Conservation (phyloP, 2,329 filamentous ascomycete species). For the Claviceps pazoutovae region DNA sequence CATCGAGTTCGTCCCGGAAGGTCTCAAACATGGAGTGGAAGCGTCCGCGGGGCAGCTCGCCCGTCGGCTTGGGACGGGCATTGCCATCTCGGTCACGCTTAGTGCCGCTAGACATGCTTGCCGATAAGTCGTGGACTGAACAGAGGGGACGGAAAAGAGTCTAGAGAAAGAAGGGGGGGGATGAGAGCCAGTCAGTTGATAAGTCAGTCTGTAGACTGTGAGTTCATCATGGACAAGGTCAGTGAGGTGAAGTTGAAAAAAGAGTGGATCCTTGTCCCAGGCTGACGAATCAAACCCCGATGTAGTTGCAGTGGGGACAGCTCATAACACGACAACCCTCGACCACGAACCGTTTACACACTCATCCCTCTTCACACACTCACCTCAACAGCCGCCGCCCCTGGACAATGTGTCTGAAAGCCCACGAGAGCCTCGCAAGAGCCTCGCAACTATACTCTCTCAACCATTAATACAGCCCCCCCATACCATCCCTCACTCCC, state of each 20-base stretch:
- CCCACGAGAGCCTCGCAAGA: too few relatives aligned
- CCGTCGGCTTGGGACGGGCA: slow-evolving; percentile 23
- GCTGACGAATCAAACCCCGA: not conserved
- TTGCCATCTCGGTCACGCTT: slow-evolving; percentile 43
- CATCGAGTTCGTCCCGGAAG: slow-evolving; percentile 79
- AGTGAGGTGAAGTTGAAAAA: not conserved
- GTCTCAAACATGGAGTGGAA: slow-evolving; percentile 68
- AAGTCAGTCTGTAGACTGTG: not conserved
- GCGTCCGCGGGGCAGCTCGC: slow-evolving; percentile 22
- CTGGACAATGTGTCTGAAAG: too few relatives aligned
- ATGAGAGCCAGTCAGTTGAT: not conserved
- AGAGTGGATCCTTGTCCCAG: not conserved
- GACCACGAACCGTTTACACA: not conserved
- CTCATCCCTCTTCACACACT: not conserved
- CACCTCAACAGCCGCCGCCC: too few relatives aligned
- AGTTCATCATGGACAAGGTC: not conserved
- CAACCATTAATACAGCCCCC: not conserved
- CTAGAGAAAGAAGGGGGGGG: not conserved
- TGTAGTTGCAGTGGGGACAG: not conserved
- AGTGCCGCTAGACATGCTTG: slow-evolving; percentile 24
- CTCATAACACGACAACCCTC: not conserved
- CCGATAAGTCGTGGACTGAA: not conserved
- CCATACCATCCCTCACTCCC: not conserved
- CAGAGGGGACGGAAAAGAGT: not conserved
- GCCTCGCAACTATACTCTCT: too few relatives aligned